Evolutionary conservation across 129 eudicot species (phyloP), one percentile per base, ranked within the genome.

Genomic region (Smallanthus sonchifolius): DNA sequence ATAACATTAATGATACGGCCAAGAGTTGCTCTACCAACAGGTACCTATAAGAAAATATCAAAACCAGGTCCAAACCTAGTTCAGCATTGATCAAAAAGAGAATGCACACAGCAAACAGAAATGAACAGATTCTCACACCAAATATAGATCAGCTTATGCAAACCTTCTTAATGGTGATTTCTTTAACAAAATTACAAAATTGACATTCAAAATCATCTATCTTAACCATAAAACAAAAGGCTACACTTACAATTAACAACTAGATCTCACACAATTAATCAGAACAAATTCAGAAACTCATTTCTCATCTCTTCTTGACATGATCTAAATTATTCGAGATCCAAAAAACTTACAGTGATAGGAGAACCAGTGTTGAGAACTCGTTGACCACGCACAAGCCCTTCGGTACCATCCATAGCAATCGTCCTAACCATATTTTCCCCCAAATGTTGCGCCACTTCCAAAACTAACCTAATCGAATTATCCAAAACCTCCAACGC

Each of bases 381-480:
- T 30, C 75, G 37, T 70, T 70, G 75, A 70, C 75, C 75, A 49
- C 75, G 47, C 2, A 70, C 75, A 70, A 70, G 75, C 0, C 75
- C 64, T 37, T 70, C 75, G 6, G 72, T 67, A 10, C 92, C 96
- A 79, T 87, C 96, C 96, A 90, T 90, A 64, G 96, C 96, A 75
- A 90, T 90, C 16, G 88, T 84, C 91, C 64, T 24, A 24, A 57
- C 64, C 64, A 57, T 57, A 57, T 57, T 57, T n/a, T 57, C 64
- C 36, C 64, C 96, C 87, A 90, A 83, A 77, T 90, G 96, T 62
- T 85, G 90, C 15, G 96, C 88, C 34, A 90, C 96, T 82, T 90
- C 96, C 64, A 90, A 55, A 1, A 90, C 96, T 64, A 90, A 71
- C 67, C 96, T 78, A 78, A 83, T 83, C 81, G 84, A 81, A 73